A percentile compares a stretch with the other conserved stretches of the same genome.
These are phyloP conservation scores for Penicillium ochrochloron DNA, from an alignment of 495 filamentous ascomycete species.

Conservation along the genomic window DNA sequence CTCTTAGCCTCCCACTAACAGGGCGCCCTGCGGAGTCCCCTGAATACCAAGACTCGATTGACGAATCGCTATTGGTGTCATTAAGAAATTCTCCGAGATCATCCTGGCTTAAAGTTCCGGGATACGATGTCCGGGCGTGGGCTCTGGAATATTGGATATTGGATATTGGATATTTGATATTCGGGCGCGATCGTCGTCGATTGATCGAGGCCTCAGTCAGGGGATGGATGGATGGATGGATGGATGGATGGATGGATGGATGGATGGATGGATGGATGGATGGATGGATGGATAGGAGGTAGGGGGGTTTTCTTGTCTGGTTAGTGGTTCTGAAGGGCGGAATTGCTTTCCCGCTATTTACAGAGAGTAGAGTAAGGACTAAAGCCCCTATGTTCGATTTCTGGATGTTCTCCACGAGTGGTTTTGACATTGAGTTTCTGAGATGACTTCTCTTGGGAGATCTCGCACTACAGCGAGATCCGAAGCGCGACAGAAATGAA, in stretches of 20 bases:
- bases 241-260: too few species aligned
- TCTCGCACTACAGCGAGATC: neutral
- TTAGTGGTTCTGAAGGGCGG: neutral
- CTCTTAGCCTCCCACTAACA: slow-evolving; percentile 21
- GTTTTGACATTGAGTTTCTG: neutral
- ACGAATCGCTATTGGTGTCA: slow-evolving; percentile 6
- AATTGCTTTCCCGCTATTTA: neutral
- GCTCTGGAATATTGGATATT: neutral
- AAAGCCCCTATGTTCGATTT: neutral
- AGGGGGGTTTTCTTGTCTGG: neutral
- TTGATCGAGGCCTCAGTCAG: neutral
- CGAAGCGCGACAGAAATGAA: neutral
- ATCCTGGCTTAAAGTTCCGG: slow-evolving; percentile 8
- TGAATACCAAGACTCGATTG: neutral
- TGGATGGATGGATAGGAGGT: too few species aligned
- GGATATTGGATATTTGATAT: neutral
- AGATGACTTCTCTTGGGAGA: neutral
- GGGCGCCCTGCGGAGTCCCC: slow-evolving; percentile 4
- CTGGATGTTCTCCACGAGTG: neutral
- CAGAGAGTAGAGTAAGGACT: neutral
- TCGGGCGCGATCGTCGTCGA: neutral
- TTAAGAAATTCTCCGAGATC: slow-evolving; percentile 35
- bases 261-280: too few species aligned
- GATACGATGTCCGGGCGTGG: neutral
- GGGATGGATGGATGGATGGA: neutral